Evolutionary conservation across 805 yeast species (phyloP), one percentile per base, ranked within the genome.

Genomic region (Cyberlindnera nakhonratchasimensis): DNA sequence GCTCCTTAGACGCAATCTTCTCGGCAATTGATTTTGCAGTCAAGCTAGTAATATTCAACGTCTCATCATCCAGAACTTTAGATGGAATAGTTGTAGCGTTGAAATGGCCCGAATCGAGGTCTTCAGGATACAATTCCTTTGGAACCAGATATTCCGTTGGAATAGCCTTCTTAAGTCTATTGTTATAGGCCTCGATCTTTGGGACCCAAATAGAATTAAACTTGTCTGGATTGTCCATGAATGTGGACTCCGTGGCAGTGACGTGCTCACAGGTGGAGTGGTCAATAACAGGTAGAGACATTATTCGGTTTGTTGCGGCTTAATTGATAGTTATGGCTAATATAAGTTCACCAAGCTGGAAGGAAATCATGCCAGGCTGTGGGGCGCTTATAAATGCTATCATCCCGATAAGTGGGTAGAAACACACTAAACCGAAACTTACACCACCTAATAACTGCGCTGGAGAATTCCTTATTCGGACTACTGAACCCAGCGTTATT

Each of bases 61-160:
- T 45, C 24, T 45, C 45, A 4, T 29, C 42, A 38, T 55, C 59
- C 2, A 57, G 37, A 2, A 55, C 51, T 22, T 48, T 49, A 3
- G 45, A 37, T 18, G 59, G 58, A 33, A 57, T 33, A 4, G 34
- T 13, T 3, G 56, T 52, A 8, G 61, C 57, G 34, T 57, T 50
- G 50, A 57, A 57, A 14, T 46, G 37, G 3, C 46, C 46, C 6
- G 41, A 29, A 17, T 57, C 59, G n/a, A 55, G 37, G 26, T 54
- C 52, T 5, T 41, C 44, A 9, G 59, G 59, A 5, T 53, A n/a
- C 6, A 55, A 30, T 2, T 37, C 43, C 2, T 25, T 16, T n/a
- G 59, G 55, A 9, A 47, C 56, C 12, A 55, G 28, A 37, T 42
- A 54, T 36, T 54, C 58, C 43, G 43, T 41, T 39, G 61, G 62